Evolutionary conservation across 1,284 basidiomycete genomes (phyloP).

Genomic region (Moesziomyces aphidis): DNA sequence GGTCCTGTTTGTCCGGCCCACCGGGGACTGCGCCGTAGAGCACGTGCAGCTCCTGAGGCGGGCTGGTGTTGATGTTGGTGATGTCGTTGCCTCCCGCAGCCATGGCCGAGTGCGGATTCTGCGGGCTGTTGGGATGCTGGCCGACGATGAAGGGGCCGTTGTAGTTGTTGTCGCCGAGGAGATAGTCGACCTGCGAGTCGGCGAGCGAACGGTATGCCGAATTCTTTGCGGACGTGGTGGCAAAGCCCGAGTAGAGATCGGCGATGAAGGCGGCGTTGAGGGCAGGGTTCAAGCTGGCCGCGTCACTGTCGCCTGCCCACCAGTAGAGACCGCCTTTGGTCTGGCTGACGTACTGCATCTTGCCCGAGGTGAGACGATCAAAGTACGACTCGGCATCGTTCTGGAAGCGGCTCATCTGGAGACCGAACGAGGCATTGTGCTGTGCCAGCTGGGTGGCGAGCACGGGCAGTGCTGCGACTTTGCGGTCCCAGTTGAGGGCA

Average conservation of each 20-base stretch:
- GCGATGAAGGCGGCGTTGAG: constrained; percentile 86
- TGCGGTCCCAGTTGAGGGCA: constrained; percentile 90
- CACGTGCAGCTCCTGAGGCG: constrained; percentile 77
- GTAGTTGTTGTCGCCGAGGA: constrained; percentile 87
- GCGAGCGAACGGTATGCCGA: constrained; percentile 79
- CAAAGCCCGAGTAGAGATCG: constrained; percentile 78
- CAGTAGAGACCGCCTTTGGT: constrained; percentile 79
- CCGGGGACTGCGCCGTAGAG: constrained; percentile 89
- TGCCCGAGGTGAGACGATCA: constrained; percentile 76
- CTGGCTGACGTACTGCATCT: constrained; percentile 68
- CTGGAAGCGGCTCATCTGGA: constrained; percentile 77
- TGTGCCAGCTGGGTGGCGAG: constrained; percentile 73
- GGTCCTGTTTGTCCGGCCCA: constrained; percentile 81
- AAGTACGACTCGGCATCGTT: constrained; percentile 80
- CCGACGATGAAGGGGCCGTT: constrained; percentile 84
- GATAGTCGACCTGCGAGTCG: constrained; percentile 81
- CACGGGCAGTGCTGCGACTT: constrained; percentile 79
- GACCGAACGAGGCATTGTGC: constrained; percentile 73
- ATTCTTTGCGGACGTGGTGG: constrained; percentile 72
- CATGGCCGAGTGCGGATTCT: constrained; percentile 87
- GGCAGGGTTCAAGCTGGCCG: constrained; percentile 83
- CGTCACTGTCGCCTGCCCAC: constrained; percentile 82
- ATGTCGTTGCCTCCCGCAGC: constrained; percentile 81
- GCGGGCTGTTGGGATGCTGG: constrained; percentile 85
- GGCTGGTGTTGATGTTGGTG: constrained; percentile 77